Evolutionary conservation across 768 basidiomycete species (phyloP), one percentile per base, ranked within the genome.

Genomic region (Leucogyrophana mollusca): DNA sequence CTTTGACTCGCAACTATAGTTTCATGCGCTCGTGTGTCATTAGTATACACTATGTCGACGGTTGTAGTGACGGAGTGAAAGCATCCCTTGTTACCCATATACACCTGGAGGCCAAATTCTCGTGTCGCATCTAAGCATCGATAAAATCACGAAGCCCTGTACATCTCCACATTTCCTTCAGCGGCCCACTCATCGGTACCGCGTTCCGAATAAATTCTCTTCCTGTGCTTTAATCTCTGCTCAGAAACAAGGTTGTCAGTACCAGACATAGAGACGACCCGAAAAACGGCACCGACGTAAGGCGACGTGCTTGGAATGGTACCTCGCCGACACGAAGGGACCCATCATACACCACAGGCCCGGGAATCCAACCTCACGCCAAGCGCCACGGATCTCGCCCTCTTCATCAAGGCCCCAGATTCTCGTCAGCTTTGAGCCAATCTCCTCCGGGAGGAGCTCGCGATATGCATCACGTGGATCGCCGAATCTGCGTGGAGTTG

Each of bases 191-290:
- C n/a, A n/a, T n/a, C n/a, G n/a, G n/a, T 33, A 33, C n/a, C 32
- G 9, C 32, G 32, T 53, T 37, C 52, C 64, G 54, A 56, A 69
- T 20, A 76, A 14, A 4, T 69, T 69, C 47, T 76, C 76, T 53
- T 82, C 77, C 34, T 74, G 74, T 1, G 81, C 82, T 55, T 82
- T 82, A 58, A 83, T 82, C 62, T 83, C 81, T 82, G 60, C 41
- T 33, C 9, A 9, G 32, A 33, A n/a, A 33, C 32, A 33, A 9
- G n/a, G n/a, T 9, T 33, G 32, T 9, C 9, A 33, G 32, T n/a
- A 9, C 9, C n/a, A 9, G 32, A 33, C 32, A n/a, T 9, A n/a
- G 32, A 33, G n/a, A 9, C 32, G 32, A 33, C 32, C n/a, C 9
- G 16, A 44, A 50, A 14, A 20, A 35, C 21, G 16, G 8, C 9